Base-by-base conservation (phyloP, 176 grass and related monocot genomes). In the Pharus latifolius region DNA sequence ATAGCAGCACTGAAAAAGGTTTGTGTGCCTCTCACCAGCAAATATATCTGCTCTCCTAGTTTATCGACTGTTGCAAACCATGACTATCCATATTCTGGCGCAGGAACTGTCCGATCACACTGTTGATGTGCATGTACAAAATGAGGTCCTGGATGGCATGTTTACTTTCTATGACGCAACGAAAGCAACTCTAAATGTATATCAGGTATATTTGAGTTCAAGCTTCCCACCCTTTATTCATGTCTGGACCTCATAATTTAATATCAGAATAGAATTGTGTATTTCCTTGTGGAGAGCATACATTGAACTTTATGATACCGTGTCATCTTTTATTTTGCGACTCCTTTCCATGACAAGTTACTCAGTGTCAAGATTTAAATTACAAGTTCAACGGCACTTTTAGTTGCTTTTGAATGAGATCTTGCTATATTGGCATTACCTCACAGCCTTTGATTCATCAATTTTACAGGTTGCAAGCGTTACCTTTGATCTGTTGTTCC, bases 121-220 rank as follows among this genome's bases (percentile, higher is more conserved):
- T 14, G 61, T 81, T 56, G 87, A 99, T 70, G 95, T 94, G 71
- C 87, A 91, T 65, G 58, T 99, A 33, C 90, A 99, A 46, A 89
- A 76, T 62, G 90, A 99, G 52, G 73, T 63, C 12, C 88, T 99
- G 34, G 95, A 99, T 82, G 95, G 95, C 24, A 80, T 92, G 57
- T 94, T 99, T 67, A 91, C 71, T 52, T 99, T 99, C 67, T 99
- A 99, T 54, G 95, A 94, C 81, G 86, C 95, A 57, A 88, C 72
- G 2, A 89, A 88, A 70, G 85, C 84, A 56, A 88, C 78, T 31
- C 69, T 99, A 70, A 88, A 94, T 28, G 76, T 99, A 72, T 99
- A 99, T 58, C 95, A 99, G 79, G 95, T 99, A 72, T 47, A 49
- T 40, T 52, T 27, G 70, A 68, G 56, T 53, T n/a, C 49, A 80